These are phyloP conservation scores for Aureobasidium sp. DNA, from an alignment of 2,329 filamentous ascomycete genomes.

Conservation along the genomic window DNA sequence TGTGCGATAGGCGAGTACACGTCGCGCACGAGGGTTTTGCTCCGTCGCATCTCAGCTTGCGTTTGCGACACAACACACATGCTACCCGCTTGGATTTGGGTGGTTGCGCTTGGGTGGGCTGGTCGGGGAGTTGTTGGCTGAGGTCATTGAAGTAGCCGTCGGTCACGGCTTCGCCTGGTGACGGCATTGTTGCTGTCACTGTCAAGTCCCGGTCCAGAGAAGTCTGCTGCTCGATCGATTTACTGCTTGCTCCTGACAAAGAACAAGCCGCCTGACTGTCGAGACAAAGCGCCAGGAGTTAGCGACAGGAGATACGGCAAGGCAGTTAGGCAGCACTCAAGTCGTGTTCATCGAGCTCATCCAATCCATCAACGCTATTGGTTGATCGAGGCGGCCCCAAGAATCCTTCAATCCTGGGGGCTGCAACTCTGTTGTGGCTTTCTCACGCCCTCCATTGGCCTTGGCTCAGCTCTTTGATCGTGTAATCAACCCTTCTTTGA, in stretches of 20 bases:
- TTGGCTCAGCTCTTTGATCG: neutral
- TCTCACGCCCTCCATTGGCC: neutral
- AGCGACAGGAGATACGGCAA: constrained; percentile 3
- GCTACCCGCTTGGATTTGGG: constrained; percentile 72
- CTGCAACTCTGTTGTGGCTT: neutral
- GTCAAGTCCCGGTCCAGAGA: neutral
- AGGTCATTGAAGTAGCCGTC: constrained; percentile 50
- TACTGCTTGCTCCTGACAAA: neutral
- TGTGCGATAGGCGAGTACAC: constrained; percentile 77
- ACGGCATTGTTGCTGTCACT: constrained; percentile 2
- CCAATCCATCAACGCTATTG: neutral
- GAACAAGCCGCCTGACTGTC: neutral
- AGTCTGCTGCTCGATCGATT: neutral
- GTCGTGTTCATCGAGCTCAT: neutral
- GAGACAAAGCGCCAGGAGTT: neutral
- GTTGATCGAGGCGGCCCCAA: neutral
- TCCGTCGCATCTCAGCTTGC: constrained; percentile 88
- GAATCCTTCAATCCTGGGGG: constrained; percentile 8
- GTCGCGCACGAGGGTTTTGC: constrained; percentile 78
- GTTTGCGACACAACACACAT: constrained; percentile 86
- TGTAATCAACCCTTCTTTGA: constrained; percentile 13
- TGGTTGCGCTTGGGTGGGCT: constrained; percentile 27
- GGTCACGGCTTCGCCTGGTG: constrained; percentile 11
- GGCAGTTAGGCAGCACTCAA: constrained; percentile 4
- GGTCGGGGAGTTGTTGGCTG: constrained; percentile 37